Percentiles rank a stretch among this genome's conserved stretches.
Conservation (phyloP, 2,329 filamentous ascomycete genomes). For the Corniculantispora saksenae region DNA sequence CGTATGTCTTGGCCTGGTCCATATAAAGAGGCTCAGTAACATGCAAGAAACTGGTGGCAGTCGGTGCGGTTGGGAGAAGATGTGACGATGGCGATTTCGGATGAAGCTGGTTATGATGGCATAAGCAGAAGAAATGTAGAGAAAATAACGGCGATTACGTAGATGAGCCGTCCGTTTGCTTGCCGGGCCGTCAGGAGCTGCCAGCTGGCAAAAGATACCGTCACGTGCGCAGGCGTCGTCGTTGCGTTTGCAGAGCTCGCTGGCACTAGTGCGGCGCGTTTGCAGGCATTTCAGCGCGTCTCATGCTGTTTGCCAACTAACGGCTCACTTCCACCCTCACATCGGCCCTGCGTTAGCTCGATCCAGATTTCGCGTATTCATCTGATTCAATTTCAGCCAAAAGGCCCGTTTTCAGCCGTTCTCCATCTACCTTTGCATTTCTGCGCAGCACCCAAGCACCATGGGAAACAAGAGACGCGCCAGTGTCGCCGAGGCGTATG, state of each 20-base stretch:
- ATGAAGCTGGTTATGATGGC: background rate
- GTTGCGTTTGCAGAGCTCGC: constrained; percentile 7
- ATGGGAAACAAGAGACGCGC: constrained; percentile 38
- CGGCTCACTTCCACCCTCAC: background rate
- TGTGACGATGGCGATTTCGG: background rate
- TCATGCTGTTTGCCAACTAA: background rate
- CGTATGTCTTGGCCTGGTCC: constrained; percentile 8
- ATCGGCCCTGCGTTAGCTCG: background rate
- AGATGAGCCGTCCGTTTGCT: background rate
- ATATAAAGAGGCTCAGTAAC: background rate
- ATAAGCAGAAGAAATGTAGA: no score
- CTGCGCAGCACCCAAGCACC: background rate
- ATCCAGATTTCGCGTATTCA: background rate
- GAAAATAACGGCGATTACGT: background rate
- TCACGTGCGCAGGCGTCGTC: constrained; percentile 17
- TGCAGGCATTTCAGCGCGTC: constrained; percentile 12
- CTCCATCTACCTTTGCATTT: background rate
- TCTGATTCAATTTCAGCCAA: background rate
- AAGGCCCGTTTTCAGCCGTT: background rate
- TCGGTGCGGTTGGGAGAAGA: background rate
- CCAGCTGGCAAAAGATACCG: background rate
- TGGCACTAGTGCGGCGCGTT: constrained; percentile 3
- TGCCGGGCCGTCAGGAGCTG: background rate
- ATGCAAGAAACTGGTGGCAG: background rate
- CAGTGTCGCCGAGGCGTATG: constrained; percentile 34